Evolutionary conservation across 257 asterid genomes (phyloP), one percentile per base, ranked within the genome.

Genomic region (Capsicum rhomboideum): DNA sequence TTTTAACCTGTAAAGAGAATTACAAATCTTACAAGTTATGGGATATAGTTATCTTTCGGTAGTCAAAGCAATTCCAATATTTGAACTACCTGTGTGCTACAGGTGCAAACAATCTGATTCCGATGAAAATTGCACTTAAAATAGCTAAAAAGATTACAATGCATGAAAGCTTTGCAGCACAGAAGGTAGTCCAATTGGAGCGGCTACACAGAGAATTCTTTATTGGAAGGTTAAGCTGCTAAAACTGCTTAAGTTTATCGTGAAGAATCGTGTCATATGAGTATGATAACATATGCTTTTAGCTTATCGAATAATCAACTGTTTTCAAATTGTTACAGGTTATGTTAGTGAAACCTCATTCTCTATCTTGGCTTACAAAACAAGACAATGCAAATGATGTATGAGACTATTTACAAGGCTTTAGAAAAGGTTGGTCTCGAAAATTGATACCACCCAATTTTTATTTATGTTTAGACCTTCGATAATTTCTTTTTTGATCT

Each of bases 321-420:
- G n/a, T n/a, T n/a, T n/a, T n/a, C n/a, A n/a, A n/a, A n/a, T n/a
- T 63, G 29, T 52, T 77, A 53, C 31, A 28, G 52, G 42, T 78
- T 50, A 64, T 31, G n/a, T 34, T 18, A 21, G 81, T 75, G 81
- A 49, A 75, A 53, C 54, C 81, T 64, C 2, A 26, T 31, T 37
- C n/a, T n/a, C n/a, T n/a, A n/a, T n/a, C n/a, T n/a, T 64, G 16
- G 79, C 83, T 86, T 58, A 54, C 96, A 96, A 98, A 88, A 93
- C 83, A 96, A 94, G 87, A 96, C 99, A 50, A 96, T 96, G 99
- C 98, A 94, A 91, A 96, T 94, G 98, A 96, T 96, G 99, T 96
- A 93, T 78, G 95, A 94, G 86, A 94, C 98, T 11, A 93, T 96
- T 56, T 90, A 93, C 92, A 94, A 92, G 90, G 98, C 99, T 81